A percentile compares a stretch with the other conserved stretches of the same genome.
Conservation (phyloP, 2,329 filamentous ascomycete genomes). For the Phaeosphaeria sp. region DNA sequence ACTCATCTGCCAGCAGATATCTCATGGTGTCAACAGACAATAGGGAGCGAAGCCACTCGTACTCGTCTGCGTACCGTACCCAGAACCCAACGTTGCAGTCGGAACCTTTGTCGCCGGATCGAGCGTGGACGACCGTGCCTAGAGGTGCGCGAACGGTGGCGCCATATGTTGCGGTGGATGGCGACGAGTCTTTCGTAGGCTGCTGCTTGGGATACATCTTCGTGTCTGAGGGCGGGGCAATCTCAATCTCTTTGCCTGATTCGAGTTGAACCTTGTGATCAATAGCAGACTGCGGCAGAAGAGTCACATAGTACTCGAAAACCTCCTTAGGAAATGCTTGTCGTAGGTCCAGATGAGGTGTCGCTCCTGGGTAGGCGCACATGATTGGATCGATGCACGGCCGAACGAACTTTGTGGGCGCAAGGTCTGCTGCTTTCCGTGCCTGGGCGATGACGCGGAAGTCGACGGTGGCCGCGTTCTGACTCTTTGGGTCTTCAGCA, state of each 20-base stretch:
- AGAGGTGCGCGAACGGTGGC: constrained; percentile 45
- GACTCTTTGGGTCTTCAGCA: constrained; percentile 51
- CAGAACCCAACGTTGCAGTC: constrained; percentile 48
- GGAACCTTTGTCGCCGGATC: constrained; percentile 50
- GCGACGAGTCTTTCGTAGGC: constrained; percentile 35
- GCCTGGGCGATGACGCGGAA: constrained; percentile 58
- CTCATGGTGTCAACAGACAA: constrained; percentile 36
- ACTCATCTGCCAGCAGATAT: constrained; percentile 35
- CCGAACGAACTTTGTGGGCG: constrained; percentile 48
- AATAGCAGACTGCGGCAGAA: constrained; percentile 35
- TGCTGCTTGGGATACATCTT: constrained; percentile 44
- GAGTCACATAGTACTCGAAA: constrained; percentile 53
- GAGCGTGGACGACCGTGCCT: constrained; percentile 53
- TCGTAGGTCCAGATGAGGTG: constrained; percentile 48
- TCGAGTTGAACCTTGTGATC: constrained; percentile 35
- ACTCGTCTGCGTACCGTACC: constrained; percentile 42
- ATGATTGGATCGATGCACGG: constrained; percentile 53
- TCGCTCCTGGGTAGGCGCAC: constrained; percentile 54
- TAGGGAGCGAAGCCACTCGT: constrained; percentile 39
- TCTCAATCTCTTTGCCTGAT: constrained; percentile 36
- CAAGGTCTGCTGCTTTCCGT: constrained; percentile 39
- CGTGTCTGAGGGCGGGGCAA: constrained; percentile 41
- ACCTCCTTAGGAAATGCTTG: constrained; percentile 50
- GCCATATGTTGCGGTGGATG: constrained; percentile 13
- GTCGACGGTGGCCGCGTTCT: constrained; percentile 58